These are phyloP conservation scores for Furcasterigmium furcatum DNA, from an alignment of 2,329 filamentous ascomycete species.

Conservation along the genomic window DNA sequence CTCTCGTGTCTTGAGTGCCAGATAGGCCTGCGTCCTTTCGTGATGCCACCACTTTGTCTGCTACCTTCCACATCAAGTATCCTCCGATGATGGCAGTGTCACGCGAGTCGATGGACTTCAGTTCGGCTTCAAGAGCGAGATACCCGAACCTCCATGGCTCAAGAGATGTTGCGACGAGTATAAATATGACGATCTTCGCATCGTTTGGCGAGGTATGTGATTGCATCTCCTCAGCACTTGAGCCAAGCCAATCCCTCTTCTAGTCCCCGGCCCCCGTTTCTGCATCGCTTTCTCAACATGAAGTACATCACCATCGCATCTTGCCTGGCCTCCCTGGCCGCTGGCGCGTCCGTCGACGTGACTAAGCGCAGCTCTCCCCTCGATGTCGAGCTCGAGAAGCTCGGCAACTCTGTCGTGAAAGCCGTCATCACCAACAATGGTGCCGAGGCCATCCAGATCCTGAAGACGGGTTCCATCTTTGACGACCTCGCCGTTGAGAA, in stretches of 20 bases:
- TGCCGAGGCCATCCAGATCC: constrained; percentile 42
- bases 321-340: constrained; percentile 29
- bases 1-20: too few species aligned
- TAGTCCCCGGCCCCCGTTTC: neutral
- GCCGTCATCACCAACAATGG: constrained; percentile 52
- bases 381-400: constrained; percentile 41
- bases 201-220: neutral
- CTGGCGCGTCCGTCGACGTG: constrained; percentile 27
- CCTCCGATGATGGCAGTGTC: neutral
- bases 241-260: neutral
- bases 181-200: neutral
- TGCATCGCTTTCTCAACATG: constrained; percentile 26
- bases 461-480: constrained; percentile 52
- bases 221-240: neutral
- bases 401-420: constrained; percentile 51
- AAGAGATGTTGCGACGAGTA: neutral
- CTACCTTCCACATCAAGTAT: neutral
- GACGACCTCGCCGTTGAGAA: constrained; percentile 51
- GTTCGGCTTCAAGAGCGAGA: neutral
- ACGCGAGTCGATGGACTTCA: neutral
- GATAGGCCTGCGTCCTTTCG: neutral
- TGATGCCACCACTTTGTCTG: neutral
- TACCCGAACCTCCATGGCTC: neutral
- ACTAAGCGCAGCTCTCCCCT: constrained; percentile 36
- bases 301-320: constrained; percentile 32